Conservation (phyloP, 2,329 filamentous ascomycete species). For the Diaporthe destruens region DNA sequence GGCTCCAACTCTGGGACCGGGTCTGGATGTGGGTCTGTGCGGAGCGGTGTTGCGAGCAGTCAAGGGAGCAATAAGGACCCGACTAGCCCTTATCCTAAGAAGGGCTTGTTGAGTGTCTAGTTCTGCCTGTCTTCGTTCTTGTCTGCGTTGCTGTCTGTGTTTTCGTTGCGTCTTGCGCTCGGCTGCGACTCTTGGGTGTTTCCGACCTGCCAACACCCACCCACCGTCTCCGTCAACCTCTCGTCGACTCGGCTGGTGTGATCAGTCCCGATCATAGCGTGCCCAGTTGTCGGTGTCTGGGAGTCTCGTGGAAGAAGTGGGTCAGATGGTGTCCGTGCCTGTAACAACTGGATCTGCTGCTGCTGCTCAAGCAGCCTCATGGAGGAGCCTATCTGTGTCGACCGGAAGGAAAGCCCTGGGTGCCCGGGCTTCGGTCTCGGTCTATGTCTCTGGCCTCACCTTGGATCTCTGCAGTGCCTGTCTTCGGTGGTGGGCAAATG, state of each 20-base stretch:
- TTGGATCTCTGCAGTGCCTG: background rate
- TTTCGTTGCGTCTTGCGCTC: constrained; percentile 1
- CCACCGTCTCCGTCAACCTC: background rate
- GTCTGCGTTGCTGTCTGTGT: background rate
- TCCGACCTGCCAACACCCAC: background rate
- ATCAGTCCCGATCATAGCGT: background rate
- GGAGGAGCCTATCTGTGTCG: constrained; percentile 10
- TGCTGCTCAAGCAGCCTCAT: background rate
- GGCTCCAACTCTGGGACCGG: constrained; percentile 24
- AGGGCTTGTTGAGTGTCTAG: constrained; percentile 17
- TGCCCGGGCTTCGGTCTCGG: too few species aligned
- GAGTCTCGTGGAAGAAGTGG: background rate
- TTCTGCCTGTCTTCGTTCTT: background rate
- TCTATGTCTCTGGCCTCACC: too few species aligned
- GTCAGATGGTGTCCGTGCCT: background rate
- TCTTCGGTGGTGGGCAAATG: background rate
- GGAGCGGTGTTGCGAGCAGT: constrained; percentile 61
- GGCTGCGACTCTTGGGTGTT: background rate
- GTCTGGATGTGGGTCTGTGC: constrained; percentile 46
- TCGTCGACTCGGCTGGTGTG: background rate
- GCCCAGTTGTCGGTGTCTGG: background rate
- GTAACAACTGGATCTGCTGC: background rate
- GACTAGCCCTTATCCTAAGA: constrained; percentile 59
- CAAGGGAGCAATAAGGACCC: constrained; percentile 63
- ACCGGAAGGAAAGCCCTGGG: background rate